Evolutionary conservation across 208 protist species (phyloP), one percentile per base, ranked within the genome.

Genomic region (Trypanosoma cruzi): DNA sequence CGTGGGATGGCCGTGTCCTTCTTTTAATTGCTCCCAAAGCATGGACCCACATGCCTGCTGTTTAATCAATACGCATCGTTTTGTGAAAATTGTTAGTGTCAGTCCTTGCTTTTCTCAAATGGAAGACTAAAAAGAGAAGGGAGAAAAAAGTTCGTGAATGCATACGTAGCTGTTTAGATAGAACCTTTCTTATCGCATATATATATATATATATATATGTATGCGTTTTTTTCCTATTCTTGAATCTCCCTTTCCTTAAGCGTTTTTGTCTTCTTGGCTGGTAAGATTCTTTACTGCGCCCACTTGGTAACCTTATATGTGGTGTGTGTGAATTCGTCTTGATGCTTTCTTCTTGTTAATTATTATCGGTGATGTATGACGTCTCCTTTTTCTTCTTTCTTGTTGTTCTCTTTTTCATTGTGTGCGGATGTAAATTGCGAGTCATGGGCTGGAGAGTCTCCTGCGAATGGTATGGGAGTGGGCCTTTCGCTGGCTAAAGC

Each of bases 401-500:
- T 65, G 52, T 54, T 55, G 52, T 55, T 59, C 7, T 68, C 37
- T 52, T 36, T 40, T 8, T 24, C 20, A n/a, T 32, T 65, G 10
- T 40, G 16, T 65, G 18, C 4, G 13, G 13, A 53, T 65, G 46
- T 53, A 37, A 24, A 4, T 37, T 26, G 13, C 26, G 20, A 53
- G 7, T 48, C 5, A 26, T 46, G 22, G 18, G 16, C n/a, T 2
- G 18, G 7, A 36, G 0, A n/a, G 22, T 64, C 10, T 36, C 50
- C 28, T 63, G 36, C 11, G 31, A n/a, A 58, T 56, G 63, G 16
- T 56, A n/a, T 56, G 48, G 63, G 50, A 10, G 42, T 64, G 60
- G 60, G 28, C 24, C 24, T 22, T 50, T n/a, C 60, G 44, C 20
- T 64, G 60, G 60, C n/a, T 64, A 22, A 24, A 55, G 1, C 28